Evolutionary conservation across 2,329 filamentous ascomycete genomes (phyloP).

Genomic region (Exophiala phaeomuriformis): DNA sequence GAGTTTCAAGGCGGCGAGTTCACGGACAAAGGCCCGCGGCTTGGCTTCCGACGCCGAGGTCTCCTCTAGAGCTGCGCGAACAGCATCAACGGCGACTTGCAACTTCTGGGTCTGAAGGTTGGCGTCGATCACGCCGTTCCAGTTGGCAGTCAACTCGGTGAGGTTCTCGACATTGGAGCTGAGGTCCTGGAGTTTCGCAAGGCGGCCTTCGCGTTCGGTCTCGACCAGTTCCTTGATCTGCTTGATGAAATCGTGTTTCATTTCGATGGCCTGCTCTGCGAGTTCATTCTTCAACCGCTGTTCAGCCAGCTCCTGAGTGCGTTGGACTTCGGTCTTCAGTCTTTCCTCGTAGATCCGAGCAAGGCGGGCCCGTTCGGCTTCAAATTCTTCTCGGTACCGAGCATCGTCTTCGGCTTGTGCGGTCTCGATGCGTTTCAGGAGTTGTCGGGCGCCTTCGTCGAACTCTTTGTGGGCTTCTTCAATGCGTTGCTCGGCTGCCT

Average conservation of each 20-base stretch:
- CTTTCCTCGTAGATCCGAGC: constrained; percentile 71
- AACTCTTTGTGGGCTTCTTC: constrained; percentile 66
- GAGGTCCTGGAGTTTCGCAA: constrained; percentile 78
- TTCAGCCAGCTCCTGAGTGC: constrained; percentile 71
- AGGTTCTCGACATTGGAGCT: constrained; percentile 71
- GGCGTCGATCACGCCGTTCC: constrained; percentile 82
- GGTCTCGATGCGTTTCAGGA: constrained; percentile 79
- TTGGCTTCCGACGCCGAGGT: constrained; percentile 44
- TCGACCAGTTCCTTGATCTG: constrained; percentile 79
- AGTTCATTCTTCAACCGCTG: constrained; percentile 78
- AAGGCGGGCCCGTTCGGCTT: constrained; percentile 73
- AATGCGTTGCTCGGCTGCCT: constrained; percentile 68
- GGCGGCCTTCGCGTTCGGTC: constrained; percentile 74
- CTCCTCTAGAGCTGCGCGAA: constrained; percentile 73
- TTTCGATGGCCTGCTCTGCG: constrained; percentile 77
- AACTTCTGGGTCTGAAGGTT: constrained; percentile 94
- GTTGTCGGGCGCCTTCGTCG: constrained; percentile 74
- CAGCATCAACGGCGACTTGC: constrained; percentile 89
- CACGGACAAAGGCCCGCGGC: constrained; percentile 78
- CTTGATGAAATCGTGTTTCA: constrained; percentile 76
- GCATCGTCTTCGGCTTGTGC: constrained; percentile 74
- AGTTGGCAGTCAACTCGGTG: constrained; percentile 77
- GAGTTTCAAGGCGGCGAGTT: constrained; percentile 91
- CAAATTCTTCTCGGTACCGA: constrained; percentile 81
- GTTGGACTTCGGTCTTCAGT: constrained; percentile 68